phyloP scores from a whole-genome alignment of 1,284 basidiomycete genomes.

The Melampsora americana region DNA sequence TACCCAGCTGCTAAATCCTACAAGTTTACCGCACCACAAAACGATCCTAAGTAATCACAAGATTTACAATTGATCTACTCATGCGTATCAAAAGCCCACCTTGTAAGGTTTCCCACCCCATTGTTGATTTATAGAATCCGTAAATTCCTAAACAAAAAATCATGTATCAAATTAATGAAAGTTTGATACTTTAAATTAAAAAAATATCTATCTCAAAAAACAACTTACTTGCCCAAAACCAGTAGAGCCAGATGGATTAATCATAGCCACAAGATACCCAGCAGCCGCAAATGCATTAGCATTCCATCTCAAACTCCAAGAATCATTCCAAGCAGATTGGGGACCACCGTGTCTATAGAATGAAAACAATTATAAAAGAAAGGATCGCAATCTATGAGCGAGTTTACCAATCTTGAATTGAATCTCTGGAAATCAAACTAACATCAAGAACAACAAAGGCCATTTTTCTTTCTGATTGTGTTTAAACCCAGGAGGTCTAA shows the following conservation, averaged over 20 bases:
- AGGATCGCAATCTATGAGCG: not conserved
- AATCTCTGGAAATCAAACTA: not conserved
- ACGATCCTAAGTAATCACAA: not conserved
- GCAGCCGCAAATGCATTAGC: constrained; percentile 48
- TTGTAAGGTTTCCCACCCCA: constrained; percentile 49
- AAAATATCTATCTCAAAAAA: not conserved
- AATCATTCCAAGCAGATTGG: constrained; percentile 49
- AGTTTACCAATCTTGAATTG: constrained; percentile 45
- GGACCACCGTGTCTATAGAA: constrained; percentile 50
- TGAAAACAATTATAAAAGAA: not conserved
- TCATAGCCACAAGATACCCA: constrained; percentile 48
- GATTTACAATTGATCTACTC: not conserved
- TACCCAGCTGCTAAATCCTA: constrained; percentile 42
- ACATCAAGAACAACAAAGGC: constrained; percentile 36
- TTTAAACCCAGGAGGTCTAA: constrained; percentile 33
- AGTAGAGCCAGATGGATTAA: constrained; percentile 49
- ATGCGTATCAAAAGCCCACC: constrained; percentile 43
- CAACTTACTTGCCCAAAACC: constrained; percentile 48
- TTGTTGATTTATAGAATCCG: constrained; percentile 49
- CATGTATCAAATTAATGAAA: constrained; percentile 2
- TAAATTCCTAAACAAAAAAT: constrained; percentile 42
- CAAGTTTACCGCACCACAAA: not conserved
- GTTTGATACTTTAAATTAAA: not conserved
- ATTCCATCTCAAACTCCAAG: constrained; percentile 51
- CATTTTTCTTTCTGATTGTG: constrained; percentile 25